phyloP scores from a whole-genome alignment of 805 yeast species.

The Trichomonascus vanleenenianus region DNA sequence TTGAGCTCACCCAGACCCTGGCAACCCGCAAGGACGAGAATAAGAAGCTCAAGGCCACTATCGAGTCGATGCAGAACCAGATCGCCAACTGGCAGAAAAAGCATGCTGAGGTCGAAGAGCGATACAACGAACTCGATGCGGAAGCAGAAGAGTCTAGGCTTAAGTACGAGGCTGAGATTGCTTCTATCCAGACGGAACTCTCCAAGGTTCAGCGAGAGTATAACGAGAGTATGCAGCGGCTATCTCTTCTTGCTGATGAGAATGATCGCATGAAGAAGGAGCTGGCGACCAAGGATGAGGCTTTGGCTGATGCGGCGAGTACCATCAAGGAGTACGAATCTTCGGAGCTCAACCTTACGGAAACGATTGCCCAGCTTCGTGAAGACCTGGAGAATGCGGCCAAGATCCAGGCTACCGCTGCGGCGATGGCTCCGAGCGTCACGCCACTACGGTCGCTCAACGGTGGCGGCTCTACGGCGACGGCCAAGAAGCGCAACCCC shows the following conservation, averaged over 20 bases:
- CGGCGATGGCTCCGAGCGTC: constrained; percentile 30
- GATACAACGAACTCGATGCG: constrained; percentile 21
- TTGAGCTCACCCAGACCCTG: constrained; percentile 81
- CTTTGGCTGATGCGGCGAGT: constrained; percentile 24
- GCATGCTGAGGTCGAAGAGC: constrained; percentile 21
- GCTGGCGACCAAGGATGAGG: constrained; percentile 19
- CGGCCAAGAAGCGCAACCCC: constrained; percentile 25
- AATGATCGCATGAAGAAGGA: constrained; percentile 22
- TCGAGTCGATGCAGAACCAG: constrained; percentile 33
- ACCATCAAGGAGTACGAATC: constrained; percentile 18
- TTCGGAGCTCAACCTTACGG: constrained; percentile 14
- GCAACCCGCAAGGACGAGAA: constrained; percentile 77
- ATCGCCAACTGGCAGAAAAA: constrained; percentile 24
- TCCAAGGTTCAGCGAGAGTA: constrained; percentile 21
- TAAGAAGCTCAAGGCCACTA: constrained; percentile 56
- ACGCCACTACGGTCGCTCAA: constrained; percentile 22
- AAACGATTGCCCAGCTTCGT: constrained; percentile 31
- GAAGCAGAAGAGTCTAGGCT: constrained; percentile 21
- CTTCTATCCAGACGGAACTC: constrained; percentile 15
- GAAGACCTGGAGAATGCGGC: constrained; percentile 40
- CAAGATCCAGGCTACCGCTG: constrained; percentile 22
- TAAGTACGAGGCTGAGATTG: constrained; percentile 14
- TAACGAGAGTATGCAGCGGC: constrained; percentile 19
- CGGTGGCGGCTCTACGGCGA: constrained; percentile 19
- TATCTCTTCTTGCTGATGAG: constrained; percentile 26